Conservation (phyloP, 345 rosid genomes). For the Rhodamnia rubescens region DNA sequence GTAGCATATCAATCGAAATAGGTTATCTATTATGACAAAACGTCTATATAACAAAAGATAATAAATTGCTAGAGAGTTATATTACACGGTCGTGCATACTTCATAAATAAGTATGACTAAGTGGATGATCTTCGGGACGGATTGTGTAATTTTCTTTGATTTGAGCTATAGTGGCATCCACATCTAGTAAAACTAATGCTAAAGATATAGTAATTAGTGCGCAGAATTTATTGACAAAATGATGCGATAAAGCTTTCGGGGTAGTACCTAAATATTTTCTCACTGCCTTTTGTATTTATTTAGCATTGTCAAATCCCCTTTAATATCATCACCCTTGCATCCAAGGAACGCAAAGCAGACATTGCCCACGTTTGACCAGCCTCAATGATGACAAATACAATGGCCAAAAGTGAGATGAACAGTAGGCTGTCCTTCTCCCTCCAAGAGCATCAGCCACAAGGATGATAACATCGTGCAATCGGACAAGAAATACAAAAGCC, state of each 20-base stretch:
- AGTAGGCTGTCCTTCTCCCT: not conserved
- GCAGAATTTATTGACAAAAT: not conserved
- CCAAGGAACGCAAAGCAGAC: not conserved
- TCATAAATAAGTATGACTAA: not conserved
- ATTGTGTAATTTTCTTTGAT: not conserved
- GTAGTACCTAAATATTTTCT: not conserved
- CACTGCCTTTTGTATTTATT: not conserved
- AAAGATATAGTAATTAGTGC: not conserved
- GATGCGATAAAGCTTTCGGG: not conserved
- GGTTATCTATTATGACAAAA: not conserved
- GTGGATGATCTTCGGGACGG: not conserved
- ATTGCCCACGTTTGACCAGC: not conserved
- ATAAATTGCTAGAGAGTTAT: not conserved
- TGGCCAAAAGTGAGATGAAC: conserved; percentile 1
- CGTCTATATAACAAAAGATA: not conserved
- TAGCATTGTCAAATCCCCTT: not conserved
- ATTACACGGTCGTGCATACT: not conserved
- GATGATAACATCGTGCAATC: not conserved
- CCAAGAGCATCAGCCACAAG: not conserved
- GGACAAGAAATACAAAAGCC: conserved; percentile 9
- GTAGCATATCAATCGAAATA: not conserved
- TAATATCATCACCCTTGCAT: not conserved
- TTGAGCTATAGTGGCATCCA: not conserved
- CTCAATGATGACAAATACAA: not conserved
- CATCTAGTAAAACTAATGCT: not conserved